Evolutionary conservation across 2,329 filamentous ascomycete genomes (phyloP), one percentile per base, ranked within the genome.

Genomic region (Grosmannia clavigera): DNA sequence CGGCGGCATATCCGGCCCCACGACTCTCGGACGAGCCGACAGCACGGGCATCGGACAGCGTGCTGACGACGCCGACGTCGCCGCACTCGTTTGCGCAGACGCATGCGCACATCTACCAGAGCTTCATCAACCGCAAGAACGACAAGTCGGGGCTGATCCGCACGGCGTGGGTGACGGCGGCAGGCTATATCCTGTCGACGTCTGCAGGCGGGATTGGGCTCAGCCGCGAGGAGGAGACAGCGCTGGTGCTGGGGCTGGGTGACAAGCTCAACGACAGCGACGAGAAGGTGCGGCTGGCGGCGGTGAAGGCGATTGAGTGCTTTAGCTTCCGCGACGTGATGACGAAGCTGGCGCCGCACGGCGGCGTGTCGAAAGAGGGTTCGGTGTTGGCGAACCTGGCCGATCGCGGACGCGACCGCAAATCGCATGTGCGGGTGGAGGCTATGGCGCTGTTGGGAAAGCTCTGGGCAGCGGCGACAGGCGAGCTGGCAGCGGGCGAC

Each of bases 391-490:
- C 81, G 59, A 90, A 87, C 64, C 80, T 99, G 31, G 89, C 90
- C 33, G 91, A 96, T 68, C 84, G 94, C 64, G 90, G 90, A 65
- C 90, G 92, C 66, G 95, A 99, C 73, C 86, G 87, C 63, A 92
- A 87, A 70, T 82, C 86, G 16, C 78, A 82, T 51, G 89, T 99
- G 12, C 88, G 92, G 61, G 84, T 88, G 48, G 90, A 92, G 66
- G 92, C 90, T 29, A 95, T 96, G 82, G 86, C 85, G 57, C 78
- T 95, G 10, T 76, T 97, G 1, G 89, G 84, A 12, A 89, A 86
- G 63, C 85, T 97, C 33, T 99, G 94, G 94, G 92, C 90, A n/a
- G 92, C 95, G 22, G 92, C 90, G 14, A 84, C 86, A 22, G 89
- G 90, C 22, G 92, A 96, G 67, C 88, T 99, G 66, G 85, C 89